Evolutionary conservation across 2,329 filamentous ascomycete species (phyloP), one percentile per base, ranked within the genome.

Genomic region (Penicillium sp.): DNA sequence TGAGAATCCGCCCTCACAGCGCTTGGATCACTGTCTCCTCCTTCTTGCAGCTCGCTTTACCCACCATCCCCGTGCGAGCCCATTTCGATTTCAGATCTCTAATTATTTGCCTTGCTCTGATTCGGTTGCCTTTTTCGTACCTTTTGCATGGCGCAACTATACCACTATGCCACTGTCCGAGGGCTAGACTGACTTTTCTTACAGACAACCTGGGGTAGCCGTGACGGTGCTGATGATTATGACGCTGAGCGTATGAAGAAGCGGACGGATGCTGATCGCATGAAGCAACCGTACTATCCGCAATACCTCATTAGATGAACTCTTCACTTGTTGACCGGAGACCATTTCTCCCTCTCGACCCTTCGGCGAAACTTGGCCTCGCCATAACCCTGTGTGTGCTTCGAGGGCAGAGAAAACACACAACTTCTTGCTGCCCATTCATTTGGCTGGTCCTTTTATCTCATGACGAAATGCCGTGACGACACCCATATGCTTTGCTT

Each of bases 121-220:
- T 38, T 45, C 16, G 41, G 19, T 28, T 9, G 33, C 14, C 14
- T 34, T 29, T 22, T 54, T 31, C 30, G 31, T 40, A 19, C 4
- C 28, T 19, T 33, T 43, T 35, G 29, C 22, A 49, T 38, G 35
- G 37, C 31, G 14, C 33, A 35, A 41, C 10, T 14, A 29, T n/a
- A n/a, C n/a, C n/a, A n/a, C n/a, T n/a, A n/a, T 36, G 16, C 22
- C 22, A 25, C 12, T 33, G 38, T 33, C 40, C 18, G 40, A 37
- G 33, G 43, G 27, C 46, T 49, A 11, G n/a, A 9, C 39, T 43
- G 33, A 49, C 33, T 61, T 19, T 19, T 60, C 41, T 55, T 29
- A 19, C 44, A 96, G 91, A 96, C 91, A 37, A 92, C 90, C 44
- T 96, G 91, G 91, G 91, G 91, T 65, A 95, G 89, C 73, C 86